Base-by-base conservation (phyloP, 2,329 filamentous ascomycete genomes). In the Neonectria coccinea region DNA sequence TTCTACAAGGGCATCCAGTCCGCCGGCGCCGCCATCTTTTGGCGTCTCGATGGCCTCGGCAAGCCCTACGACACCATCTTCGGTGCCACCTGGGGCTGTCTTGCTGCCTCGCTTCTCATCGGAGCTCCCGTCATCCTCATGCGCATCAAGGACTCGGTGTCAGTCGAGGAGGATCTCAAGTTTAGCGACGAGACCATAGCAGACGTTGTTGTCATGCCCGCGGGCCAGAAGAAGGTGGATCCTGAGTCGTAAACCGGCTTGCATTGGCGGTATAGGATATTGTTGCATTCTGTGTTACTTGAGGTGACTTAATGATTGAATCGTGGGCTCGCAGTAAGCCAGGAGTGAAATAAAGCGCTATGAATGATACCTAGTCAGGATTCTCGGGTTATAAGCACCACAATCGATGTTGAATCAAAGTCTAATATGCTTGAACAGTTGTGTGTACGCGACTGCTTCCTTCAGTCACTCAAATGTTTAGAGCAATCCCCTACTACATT, bases 161-260 rank as follows among this genome's bases (percentile, higher is more conserved):
- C 87, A 1, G 72, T 97, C 7, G 92, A 95, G 79, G 89, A 94
- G 61, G 94, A 97, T 79, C 83, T 97, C 56, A 89, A 90, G 75
- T 94, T 94, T 79, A 93, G 91, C 33, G 94, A 97, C 75, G 93
- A 97, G 85, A 96, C 91, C 0, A 76, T 91, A 9, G 88, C 86
- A 53, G 92, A 97, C 69, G 90, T 97, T 25, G 56, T 74, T 42
- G 66, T 59, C 9, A 59, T 55, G 10, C 57, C 65, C 0, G 45
- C 41, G 5, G 47, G 9, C 8, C 39, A 55, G 6, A 70, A 69
- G 41, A 74, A 70, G 63, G 51, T 48, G 2, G 68, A 68, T 11
- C 47, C 62, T 6, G 71, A 73, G 25, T 64, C 69, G 18, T 73
- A 53, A 64, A 51, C 11, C 1, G 6, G 7, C 5, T 7, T n/a